Percentiles rank a stretch among this genome's conserved stretches.
Conservation (phyloP, 2,329 filamentous ascomycete species). For the Blastomyces parvus region DNA sequence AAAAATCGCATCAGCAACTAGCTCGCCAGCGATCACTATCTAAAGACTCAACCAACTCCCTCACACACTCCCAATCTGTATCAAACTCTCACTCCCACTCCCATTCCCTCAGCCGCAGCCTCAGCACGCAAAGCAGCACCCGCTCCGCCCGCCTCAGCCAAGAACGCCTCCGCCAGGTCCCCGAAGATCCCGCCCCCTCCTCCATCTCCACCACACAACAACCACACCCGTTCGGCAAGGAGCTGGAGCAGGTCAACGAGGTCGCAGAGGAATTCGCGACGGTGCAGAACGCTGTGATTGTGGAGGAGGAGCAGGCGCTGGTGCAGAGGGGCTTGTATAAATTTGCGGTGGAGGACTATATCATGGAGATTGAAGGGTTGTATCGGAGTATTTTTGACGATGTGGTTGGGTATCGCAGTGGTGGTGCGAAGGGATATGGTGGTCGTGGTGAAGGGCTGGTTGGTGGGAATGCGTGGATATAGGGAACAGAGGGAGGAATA, state of each 20-base stretch:
- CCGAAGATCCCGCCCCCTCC: conserved; percentile 25
- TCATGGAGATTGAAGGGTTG: conserved; percentile 65
- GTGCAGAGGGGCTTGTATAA: conserved; percentile 59
- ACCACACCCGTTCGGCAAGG: conserved; percentile 70
- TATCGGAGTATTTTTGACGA: conserved; percentile 52
- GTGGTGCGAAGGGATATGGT: background rate
- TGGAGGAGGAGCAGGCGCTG: conserved; percentile 67
- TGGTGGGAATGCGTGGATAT: background rate
- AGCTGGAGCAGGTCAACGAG: conserved; percentile 86
- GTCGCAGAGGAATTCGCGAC: conserved; percentile 79
- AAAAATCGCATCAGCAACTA: conserved; percentile 69
- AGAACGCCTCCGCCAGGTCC: conserved; percentile 27
- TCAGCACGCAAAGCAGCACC: conserved; percentile 30
- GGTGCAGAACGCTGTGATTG: conserved; percentile 47
- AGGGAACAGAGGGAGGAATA: background rate
- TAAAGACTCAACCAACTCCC: conserved; percentile 28
- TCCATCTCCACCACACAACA: conserved; percentile 18
- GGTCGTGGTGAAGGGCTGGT: background rate
- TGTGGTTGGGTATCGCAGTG: background rate
- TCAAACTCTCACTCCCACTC: background rate
- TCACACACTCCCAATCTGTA: conserved; percentile 16
- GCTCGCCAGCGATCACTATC: conserved; percentile 59
- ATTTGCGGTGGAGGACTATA: conserved; percentile 72
- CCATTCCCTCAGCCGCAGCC: conserved; percentile 22
- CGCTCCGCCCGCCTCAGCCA: conserved; percentile 15